Evolutionary conservation across 1,139 yeast genomes (phyloP).

Genomic region (Lipomyces yarrowii): DNA sequence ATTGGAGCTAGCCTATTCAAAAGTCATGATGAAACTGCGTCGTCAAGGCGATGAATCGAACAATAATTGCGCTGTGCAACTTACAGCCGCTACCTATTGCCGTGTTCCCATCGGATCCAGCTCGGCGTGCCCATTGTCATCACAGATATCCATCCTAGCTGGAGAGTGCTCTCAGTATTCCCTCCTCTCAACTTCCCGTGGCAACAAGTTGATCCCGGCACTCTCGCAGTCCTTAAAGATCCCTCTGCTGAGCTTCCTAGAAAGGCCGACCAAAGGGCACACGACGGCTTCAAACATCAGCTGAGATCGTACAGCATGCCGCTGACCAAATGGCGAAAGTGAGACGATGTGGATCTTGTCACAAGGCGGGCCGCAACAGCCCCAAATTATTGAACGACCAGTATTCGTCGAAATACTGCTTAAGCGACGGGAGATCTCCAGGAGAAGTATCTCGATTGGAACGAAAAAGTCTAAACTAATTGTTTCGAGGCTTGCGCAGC

Average conservation of each 20-base stretch:
- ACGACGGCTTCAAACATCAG: no score
- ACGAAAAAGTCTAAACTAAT: no score
- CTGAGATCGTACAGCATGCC: no score
- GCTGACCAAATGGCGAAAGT: no score
- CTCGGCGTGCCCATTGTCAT: background rate
- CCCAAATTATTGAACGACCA: no score
- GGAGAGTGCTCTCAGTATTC: background rate
- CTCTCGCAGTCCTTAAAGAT: background rate
- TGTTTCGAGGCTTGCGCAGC: no score
- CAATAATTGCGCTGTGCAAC: background rate
- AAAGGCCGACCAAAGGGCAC: no score
- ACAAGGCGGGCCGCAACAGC: no score
- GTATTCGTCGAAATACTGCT: no score
- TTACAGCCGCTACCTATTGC: background rate
- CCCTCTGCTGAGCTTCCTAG: background rate
- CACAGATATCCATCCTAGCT: background rate
- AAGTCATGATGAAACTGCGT: background rate
- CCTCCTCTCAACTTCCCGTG: background rate
- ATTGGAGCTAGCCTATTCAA: background rate
- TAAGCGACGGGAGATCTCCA: no score
- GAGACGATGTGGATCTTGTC: no score
- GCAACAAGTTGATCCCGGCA: background rate
- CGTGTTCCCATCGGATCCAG: conserved; percentile 3
- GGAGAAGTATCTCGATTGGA: no score
- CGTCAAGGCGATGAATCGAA: background rate